Base-by-base conservation (phyloP, 2,329 filamentous ascomycete genomes). In the Colletotrichum sp. region DNA sequence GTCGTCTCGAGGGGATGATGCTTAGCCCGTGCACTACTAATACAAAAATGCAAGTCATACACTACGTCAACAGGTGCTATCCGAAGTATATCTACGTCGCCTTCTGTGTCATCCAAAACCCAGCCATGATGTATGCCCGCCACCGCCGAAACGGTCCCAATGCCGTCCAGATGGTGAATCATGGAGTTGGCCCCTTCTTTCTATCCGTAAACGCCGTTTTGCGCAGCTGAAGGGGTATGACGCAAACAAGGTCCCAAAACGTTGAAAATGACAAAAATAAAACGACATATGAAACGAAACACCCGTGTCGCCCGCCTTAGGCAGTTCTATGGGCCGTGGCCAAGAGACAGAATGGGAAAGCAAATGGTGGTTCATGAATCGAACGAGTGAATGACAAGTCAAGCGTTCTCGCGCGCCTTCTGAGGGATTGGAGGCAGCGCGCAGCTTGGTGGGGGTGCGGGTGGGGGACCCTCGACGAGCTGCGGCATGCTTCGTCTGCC, bases 351-450 rank as follows among this genome's bases (percentile, higher is more conserved):
- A 64, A 72, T 34, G 13, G 25, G 6, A 62, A 30, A 48, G 10
- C 18, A 58, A 34, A 18, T 3, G 16, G 28, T 27, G 27, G 27
- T 36, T 67, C 27, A 25, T 25, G 28, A 22, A 39, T 25, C 28
- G 27, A 48, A 28, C 65, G 25, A 65, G 34, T 25, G 30, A 75
- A 60, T 27, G 60, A 55, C 36, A 28, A 27, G 66, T 39, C 39
- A 75, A 32, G 66, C 52, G 13, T 62, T 56, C 34, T 60, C 55
- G 43, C 39, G 66, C 61, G 39, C 13, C n/a, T 75, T 75, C 13
- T 66, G 74, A 28, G 89, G 89, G 52, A 91, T 85, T 0, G 90
- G 90, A 22, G 90, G 90, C 27, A 92, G 84, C 16, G 90, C 89
- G 77, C 87, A 87, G 13, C 84, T 90, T 28, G 90, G 90, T 7